phyloP scores from a whole-genome alignment of 1,139 yeast species.

The Kazachstania sp. region DNA sequence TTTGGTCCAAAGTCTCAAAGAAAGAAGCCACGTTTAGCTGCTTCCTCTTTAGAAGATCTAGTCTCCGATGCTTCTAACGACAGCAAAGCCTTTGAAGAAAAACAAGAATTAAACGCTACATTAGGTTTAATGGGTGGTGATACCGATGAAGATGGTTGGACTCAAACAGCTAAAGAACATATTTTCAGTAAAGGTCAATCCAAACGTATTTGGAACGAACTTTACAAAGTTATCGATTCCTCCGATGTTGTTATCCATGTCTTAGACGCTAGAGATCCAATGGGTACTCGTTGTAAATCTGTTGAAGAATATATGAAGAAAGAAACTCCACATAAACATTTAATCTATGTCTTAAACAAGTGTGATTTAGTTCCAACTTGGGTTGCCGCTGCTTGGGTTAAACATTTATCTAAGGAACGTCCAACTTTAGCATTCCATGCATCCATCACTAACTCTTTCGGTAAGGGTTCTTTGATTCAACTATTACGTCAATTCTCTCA shows the following conservation, averaged over 20 bases:
- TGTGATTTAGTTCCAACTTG: slow-evolving; percentile 98
- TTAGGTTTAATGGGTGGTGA: slow-evolving; percentile 71
- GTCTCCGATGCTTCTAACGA: slow-evolving; percentile 56
- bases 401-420: slow-evolving; percentile 79
- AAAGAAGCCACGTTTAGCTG: slow-evolving; percentile 77
- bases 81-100: slow-evolving; percentile 57
- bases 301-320: slow-evolving; percentile 89
- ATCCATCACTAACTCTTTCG: slow-evolving; percentile 92
- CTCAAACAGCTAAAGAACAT: slow-evolving; percentile 88
- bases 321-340: slow-evolving; percentile 95
- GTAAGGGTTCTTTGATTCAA: slow-evolving; percentile 93
- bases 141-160: slow-evolving; percentile 64
- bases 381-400: slow-evolving; percentile 99
- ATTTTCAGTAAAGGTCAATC: slow-evolving; percentile 96
- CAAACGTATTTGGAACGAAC: slow-evolving; percentile 96
- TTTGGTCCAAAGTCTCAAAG: slow-evolving; percentile 96
- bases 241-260: slow-evolving; percentile 96
- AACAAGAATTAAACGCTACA: slow-evolving; percentile 62
- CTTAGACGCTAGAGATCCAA: slow-evolving; percentile 93
- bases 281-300: slow-evolving; percentile 89
- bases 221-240: slow-evolving; percentile 93
- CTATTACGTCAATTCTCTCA: slow-evolving; percentile 86
- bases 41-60: slow-evolving; percentile 72
- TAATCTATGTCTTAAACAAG: slow-evolving; percentile 89
- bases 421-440: slow-evolving; percentile 98